Percentiles rank a stretch among this genome's conserved stretches.
Evolutionary conservation across 768 basidiomycete genomes (phyloP).

Genomic region (Russula brevipes): DNA sequence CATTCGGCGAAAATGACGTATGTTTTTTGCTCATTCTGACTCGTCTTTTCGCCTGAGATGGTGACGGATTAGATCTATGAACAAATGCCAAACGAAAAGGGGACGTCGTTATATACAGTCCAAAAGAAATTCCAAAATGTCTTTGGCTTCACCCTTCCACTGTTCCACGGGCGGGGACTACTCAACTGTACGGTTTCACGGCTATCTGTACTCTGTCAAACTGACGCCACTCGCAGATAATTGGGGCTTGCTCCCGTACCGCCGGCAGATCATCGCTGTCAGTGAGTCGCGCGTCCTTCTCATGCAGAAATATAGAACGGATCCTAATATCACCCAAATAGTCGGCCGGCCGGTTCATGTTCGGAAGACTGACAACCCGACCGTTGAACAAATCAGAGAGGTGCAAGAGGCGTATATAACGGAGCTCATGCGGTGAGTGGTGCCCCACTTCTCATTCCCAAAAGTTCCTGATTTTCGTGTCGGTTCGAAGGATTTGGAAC

Average conservation of each 20-base stretch:
- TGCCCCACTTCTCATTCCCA: not conserved
- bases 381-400: conserved; percentile 70
- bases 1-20: conserved; percentile 98
- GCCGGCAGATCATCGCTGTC: conserved; percentile 92
- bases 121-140: conserved; percentile 89
- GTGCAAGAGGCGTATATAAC: conserved; percentile 86
- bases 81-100: conserved; percentile 94
- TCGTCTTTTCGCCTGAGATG: not conserved
- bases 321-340: conserved; percentile 31
- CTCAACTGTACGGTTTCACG: conserved; percentile 69
- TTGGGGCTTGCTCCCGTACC: conserved; percentile 91
- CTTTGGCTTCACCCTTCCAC: conserved; percentile 93
- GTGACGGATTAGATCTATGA: conserved; percentile 72
- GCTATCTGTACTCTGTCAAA: not conserved
- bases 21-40: conserved; percentile 29
- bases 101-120: conserved; percentile 77
- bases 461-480: not conserved
- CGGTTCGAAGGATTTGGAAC: conserved; percentile 79
- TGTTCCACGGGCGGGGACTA: conserved; percentile 95
- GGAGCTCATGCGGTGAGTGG: conserved; percentile 76
- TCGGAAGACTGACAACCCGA: conserved; percentile 69
- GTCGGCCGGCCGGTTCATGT: conserved; percentile 89
- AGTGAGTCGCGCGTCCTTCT: conserved; percentile 51
- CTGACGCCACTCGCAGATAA: conserved; percentile 58
- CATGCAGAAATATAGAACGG: not conserved